A percentile compares a stretch with the other conserved stretches of the same genome.
Evolutionary conservation across 148 eudicot genomes (phyloP).

Genomic region (Polygonum aviculare): DNA sequence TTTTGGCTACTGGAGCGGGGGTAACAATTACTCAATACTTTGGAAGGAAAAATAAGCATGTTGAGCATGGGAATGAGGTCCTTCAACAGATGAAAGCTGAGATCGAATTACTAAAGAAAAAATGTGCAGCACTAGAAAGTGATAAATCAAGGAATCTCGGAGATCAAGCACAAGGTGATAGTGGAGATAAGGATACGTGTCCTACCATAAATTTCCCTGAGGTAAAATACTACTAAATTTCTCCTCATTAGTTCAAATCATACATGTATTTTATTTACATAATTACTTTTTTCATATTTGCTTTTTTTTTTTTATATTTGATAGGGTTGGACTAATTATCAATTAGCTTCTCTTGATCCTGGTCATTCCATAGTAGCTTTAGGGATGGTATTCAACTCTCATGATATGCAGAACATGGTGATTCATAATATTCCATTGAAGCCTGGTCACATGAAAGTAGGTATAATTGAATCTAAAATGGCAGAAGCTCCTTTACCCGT

Average conservation of each 20-base stretch:
- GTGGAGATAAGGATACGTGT: not conserved
- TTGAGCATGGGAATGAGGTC: not conserved
- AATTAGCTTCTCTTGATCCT: not conserved
- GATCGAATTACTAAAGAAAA: not conserved
- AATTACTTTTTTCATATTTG: too few species aligned
- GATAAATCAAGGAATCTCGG: not conserved
- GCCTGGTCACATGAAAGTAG: not conserved
- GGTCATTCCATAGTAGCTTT: not conserved
- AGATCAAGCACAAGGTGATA: not conserved
- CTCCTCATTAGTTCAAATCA: too few species aligned
- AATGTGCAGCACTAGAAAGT: not conserved
- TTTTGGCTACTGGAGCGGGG: too few species aligned
- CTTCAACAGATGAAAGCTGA: not conserved
- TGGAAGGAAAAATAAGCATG: not conserved
- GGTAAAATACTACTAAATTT: not conserved
- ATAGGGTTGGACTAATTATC: not conserved
- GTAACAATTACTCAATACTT: too few species aligned
- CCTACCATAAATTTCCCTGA: not conserved
- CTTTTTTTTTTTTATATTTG: too few species aligned
- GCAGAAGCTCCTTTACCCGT: not conserved
- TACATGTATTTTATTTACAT: not conserved
- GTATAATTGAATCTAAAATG: not conserved
- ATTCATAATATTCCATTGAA: not conserved
- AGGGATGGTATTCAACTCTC: not conserved
- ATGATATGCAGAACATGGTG: not conserved